Base-by-base conservation (phyloP, 225 moss, liverwort and hornwort species). In the Asterella californica region DNA sequence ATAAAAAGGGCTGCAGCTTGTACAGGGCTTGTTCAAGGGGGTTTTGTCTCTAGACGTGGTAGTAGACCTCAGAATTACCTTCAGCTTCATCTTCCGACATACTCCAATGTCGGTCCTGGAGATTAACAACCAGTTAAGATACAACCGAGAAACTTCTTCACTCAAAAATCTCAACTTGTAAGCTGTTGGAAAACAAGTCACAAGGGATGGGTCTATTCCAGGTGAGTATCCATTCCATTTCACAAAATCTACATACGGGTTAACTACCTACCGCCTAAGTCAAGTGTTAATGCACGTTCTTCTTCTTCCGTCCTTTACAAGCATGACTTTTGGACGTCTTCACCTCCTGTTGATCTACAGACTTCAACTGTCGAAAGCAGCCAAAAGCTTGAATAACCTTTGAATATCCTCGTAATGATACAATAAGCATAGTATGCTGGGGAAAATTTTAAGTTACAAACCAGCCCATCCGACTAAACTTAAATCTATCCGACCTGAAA, bases 381-480 rank as follows among this genome's bases (percentile, higher is more conserved):
- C 64, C 65, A 78, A 66, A 66, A 78, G 66, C 77, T 78, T 78
- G 78, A 78, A 67, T 65, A 65, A 42, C 59, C 66, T 67, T 78
- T 78, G 48, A 78, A 78, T 78, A 67, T 65, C 65, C 65, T 78
- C 63, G 67, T 47, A 52, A 52, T 66, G 45, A 62, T 66, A 76
- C 68, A 70, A 42, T 33, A 24, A 68, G 76, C 65, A 64, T 55
- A 66, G 68, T 66, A 75, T 50, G 84, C 84, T 78, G 84, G 84
- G 84, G 78, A 81, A 81, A 81, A 78, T 37, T 67, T 5, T 50
- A 76, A 81, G 70, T 70, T 64, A 72, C 68, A 84, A 59, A 69
- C 74, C 81, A 81, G 81, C 55, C 77, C 65, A 55, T 66, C 67
- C 59, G 47, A 60, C 78, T 75, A 67, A 36, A 66, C 49, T 78